Conservation (phyloP, 768 basidiomycete species). For the Sistotremastrum suecicum region DNA sequence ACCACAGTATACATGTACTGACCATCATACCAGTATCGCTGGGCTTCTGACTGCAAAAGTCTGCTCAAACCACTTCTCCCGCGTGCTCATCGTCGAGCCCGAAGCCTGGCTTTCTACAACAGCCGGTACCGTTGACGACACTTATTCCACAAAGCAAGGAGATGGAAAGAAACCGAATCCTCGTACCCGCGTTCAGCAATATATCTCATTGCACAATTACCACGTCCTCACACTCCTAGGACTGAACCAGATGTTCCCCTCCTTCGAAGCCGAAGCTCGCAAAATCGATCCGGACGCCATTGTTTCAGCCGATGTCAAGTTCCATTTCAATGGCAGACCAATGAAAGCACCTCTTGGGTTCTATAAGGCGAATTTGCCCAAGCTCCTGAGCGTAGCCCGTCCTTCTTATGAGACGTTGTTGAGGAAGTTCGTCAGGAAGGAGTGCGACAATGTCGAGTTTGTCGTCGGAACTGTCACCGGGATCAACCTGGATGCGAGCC, state of each 20-base stretch:
- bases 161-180: slow-evolving; percentile 9
- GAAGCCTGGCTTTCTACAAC: slow-evolving; percentile 5
- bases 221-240: slow-evolving; percentile 7
- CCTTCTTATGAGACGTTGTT: slow-evolving; percentile 18
- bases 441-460: slow-evolving; percentile 11
- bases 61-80: slow-evolving; percentile 2
- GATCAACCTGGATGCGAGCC: slow-evolving; percentile 7
- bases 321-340: no score
- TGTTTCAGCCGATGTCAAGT: not conserved
- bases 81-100: slow-evolving; percentile 4
- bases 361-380: slow-evolving; percentile 7
- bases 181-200: slow-evolving; percentile 16
- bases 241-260: slow-evolving; percentile 10
- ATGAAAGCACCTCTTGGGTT: no score
- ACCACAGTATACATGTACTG: no score
- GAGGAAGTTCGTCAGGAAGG: slow-evolving; percentile 14
- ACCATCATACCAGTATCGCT: no score
- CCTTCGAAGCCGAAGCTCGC: slow-evolving; percentile 8
- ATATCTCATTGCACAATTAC: slow-evolving; percentile 11
- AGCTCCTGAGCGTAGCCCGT: slow-evolving; percentile 12
- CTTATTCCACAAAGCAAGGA: not conserved
- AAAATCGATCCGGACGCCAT: slow-evolving; percentile 10
- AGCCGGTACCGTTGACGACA: slow-evolving; percentile 3
- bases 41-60: slow-evolving; percentile 2
- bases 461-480: slow-evolving; percentile 17